Base-by-base conservation (phyloP, 2,329 filamentous ascomycete genomes). In the Monosporascus sp. region DNA sequence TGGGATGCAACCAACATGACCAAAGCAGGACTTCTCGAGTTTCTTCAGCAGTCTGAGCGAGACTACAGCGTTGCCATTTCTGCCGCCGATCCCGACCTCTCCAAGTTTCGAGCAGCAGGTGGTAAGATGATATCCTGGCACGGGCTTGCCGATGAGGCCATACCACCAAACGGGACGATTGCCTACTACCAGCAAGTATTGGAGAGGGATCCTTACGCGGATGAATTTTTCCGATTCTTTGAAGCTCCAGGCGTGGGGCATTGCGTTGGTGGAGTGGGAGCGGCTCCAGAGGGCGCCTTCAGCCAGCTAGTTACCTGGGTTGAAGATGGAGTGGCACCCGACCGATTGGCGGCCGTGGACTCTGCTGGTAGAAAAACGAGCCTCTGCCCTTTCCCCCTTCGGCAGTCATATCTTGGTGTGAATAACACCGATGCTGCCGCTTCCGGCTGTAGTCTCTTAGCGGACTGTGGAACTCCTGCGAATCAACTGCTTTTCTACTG, bases 91-190 rank as follows among this genome's bases (percentile, higher is more conserved):
- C 71, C 75, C 0, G 75, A 79, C 49, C 66, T 80, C 1, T 73
- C 71, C 1, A 55, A 62, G 3, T 79, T 78, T 64, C 62, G 71
- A 7, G 52, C 63, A 1, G 56, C 65, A 0, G 77, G 76, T 18
- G 77, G 75, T 17, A 80, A 79, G 60, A 61, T 80, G 14, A 63
- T 80, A 3, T 72, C 76, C 53, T 79, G 69, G 18, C 77, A 80
- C 57, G 76, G 76, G 3, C n/a, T 51, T 50, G 55, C 52, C 37
- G 62, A 64, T 39, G 49, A 47, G 9, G 27, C 54, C 15, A 52
- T 63, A 43, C 52, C 58, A 17, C 17, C 51, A 1, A 51, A 53
- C 17, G 50, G 48, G 22, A 56, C 41, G 6, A 35, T 68, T 63
- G 47, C 56, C 6, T 70, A 68, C 49, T 67, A 65, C 47, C 39